Percentiles rank a stretch among this genome's conserved stretches.
These are phyloP conservation scores for Brassica balearica DNA, from an alignment of 441 rosid genomes.

Conservation along the genomic window DNA sequence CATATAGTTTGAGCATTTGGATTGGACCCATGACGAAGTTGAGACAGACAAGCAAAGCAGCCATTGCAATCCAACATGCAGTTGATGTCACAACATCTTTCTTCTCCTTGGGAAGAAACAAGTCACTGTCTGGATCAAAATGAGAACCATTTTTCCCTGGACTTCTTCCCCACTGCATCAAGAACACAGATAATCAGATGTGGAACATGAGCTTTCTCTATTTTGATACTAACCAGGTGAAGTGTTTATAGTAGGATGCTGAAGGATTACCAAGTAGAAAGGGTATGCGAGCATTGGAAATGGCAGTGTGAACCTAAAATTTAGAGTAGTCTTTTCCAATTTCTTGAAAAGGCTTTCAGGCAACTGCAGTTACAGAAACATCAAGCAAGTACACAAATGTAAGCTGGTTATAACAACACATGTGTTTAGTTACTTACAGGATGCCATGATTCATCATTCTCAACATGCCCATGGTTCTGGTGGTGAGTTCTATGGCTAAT, in stretches of 20 bases:
- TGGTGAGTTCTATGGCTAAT: conserved; percentile 96
- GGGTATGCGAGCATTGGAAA: conserved; percentile 75
- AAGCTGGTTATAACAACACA: not conserved
- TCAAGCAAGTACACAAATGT: not conserved
- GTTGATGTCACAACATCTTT: conserved; percentile 65
- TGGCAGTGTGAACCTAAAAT: conserved; percentile 62
- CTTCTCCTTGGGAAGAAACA: conserved; percentile 61
- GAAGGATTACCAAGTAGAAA: conserved; percentile 60
- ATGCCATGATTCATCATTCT: conserved; percentile 98
- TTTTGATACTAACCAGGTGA: conserved; percentile 29
- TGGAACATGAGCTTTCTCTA: not conserved
- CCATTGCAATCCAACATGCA: conserved; percentile 69
- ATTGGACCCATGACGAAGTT: conserved; percentile 59
- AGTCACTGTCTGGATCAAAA: conserved; percentile 62
- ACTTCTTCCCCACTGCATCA: conserved; percentile 47
- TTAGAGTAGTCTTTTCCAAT: conserved; percentile 53
- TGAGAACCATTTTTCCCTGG: conserved; percentile 78
- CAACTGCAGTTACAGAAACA: conserved; percentile 55
- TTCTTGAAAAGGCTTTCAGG: conserved; percentile 71
- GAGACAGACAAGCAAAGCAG: conserved; percentile 51
- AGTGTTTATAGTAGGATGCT: not conserved
- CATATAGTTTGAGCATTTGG: conserved; percentile 66
- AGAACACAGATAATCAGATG: not conserved
- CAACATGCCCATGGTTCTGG: conserved; percentile 95
- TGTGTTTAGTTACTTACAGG: conserved; percentile 58